Base-by-base conservation (phyloP, 257 asterid species). In the Asclepias syriaca region DNA sequence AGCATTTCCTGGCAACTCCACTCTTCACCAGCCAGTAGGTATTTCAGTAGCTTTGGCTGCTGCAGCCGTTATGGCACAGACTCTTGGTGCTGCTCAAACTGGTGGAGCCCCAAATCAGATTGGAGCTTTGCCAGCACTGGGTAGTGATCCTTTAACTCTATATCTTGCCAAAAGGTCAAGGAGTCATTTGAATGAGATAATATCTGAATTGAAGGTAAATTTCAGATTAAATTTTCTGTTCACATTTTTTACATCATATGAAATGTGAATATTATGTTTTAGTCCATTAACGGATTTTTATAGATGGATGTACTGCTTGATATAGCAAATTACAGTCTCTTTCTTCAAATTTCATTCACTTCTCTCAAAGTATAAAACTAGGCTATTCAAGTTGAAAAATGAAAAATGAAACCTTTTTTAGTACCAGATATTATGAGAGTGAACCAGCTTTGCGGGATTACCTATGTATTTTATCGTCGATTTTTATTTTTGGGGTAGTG, bases 131-230 rank as follows among this genome's bases (percentile, higher is more conserved):
- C 72, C 84, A 70, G 54, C 80, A 65, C 68, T 83, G 76, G 92
- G 95, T 57, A 81, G 85, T 55, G 97, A 94, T 83, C 90, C 93
- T 78, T 79, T 91, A 82, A 91, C 95, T 72, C 85, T 77, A 45
- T 91, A 94, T 79, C 79, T 94, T 83, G 88, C 97, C 75, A 89
- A 87, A 82, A 83, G 89, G 89, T 88, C 97, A n/a, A 87, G 86
- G 84, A 81, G 66, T 75, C 97, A 94, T 81, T 82, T 94, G 79
- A 83, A 82, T 51, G 95, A 92, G 75, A 74, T 94, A 61, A 56
- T 91, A 74, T 84, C 91, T 2, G 96, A 86, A 45, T 45, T 93
- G 34, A 93, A 93, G 98, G 98, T 89, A 57, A 83, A 51, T 79
- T 79, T 66, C 50, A 37, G 50, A 16, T 0, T 11, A 29, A 37